Conservation (phyloP, 352 stramenopile species). For the Sclerospora graminicola region DNA sequence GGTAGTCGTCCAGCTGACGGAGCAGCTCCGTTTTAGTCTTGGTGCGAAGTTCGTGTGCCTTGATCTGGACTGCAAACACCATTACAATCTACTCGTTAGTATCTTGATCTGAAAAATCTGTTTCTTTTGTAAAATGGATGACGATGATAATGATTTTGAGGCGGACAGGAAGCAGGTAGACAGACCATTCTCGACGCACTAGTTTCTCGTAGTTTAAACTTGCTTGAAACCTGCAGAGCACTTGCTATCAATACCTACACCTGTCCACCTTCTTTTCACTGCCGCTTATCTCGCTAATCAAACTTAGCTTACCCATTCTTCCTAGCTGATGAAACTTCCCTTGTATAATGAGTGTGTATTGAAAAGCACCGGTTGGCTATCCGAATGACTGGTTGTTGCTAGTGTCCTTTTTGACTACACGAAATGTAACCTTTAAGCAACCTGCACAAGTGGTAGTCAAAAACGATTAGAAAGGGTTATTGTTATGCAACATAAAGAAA, state of each 20-base stretch:
- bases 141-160: neutral
- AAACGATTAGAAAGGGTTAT: neutral
- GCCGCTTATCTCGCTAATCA: neutral
- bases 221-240: no score
- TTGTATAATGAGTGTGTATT: slow-evolving; percentile 25
- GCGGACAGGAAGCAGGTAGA: neutral
- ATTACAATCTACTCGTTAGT: slow-evolving; percentile 17
- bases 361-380: slow-evolving; percentile 35
- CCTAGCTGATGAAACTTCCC: slow-evolving; percentile 62
- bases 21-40: slow-evolving; percentile 98
- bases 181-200: no score
- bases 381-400: slow-evolving; percentile 18
- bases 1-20: slow-evolving; percentile 95
- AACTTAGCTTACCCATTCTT: slow-evolving; percentile 53
- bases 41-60: slow-evolving; percentile 96
- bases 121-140: neutral
- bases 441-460: slow-evolving; percentile 10
- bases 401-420: slow-evolving; percentile 4
- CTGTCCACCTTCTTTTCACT: neutral
- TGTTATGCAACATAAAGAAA: no score
- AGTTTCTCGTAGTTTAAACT: no score
- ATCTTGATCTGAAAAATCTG: neutral
- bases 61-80: slow-evolving; percentile 81
- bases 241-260: neutral
- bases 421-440: slow-evolving; percentile 4